Evolutionary conservation across 768 basidiomycete species (phyloP).

Genomic region (Termitomyces eurrhizus): DNA sequence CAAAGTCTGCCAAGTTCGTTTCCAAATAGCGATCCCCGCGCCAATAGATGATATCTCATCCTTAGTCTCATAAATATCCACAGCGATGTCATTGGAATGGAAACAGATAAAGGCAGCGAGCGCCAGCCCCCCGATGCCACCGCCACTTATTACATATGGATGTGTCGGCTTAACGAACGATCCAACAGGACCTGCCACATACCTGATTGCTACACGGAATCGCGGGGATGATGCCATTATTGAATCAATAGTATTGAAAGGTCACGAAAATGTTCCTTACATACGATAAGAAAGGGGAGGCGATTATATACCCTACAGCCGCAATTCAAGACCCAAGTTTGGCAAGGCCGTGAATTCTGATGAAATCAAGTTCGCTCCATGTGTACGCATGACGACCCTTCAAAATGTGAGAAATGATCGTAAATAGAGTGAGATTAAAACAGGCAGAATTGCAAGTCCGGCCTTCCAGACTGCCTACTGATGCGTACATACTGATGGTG

Average conservation of each 20-base stretch:
- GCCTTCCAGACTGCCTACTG: too few species aligned
- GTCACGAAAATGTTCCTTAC: background rate
- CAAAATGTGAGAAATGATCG: background rate
- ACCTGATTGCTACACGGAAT: constrained; percentile 14
- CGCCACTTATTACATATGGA: constrained; percentile 17
- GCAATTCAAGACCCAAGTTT: background rate
- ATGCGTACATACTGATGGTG: too few species aligned
- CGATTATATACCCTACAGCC: background rate
- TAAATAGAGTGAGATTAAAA: too few species aligned
- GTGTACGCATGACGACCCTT: background rate
- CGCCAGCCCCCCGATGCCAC: constrained; percentile 33
- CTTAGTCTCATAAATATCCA: constrained; percentile 41
- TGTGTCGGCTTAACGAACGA: background rate
- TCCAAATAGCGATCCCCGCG: constrained; percentile 39
- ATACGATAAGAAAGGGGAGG: too few species aligned
- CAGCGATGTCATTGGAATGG: constrained; percentile 22
- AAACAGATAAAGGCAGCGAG: constrained; percentile 34
- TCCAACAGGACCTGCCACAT: background rate
- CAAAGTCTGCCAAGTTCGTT: constrained; percentile 35
- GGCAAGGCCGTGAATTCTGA: background rate
- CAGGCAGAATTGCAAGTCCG: too few species aligned
- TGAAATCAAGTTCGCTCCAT: background rate
- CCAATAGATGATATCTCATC: constrained; percentile 35
- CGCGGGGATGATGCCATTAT: constrained; percentile 1
- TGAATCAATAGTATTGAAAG: background rate